Evolutionary conservation across 495 filamentous ascomycete genomes (phyloP).

Genomic region (Podospora didyma): DNA sequence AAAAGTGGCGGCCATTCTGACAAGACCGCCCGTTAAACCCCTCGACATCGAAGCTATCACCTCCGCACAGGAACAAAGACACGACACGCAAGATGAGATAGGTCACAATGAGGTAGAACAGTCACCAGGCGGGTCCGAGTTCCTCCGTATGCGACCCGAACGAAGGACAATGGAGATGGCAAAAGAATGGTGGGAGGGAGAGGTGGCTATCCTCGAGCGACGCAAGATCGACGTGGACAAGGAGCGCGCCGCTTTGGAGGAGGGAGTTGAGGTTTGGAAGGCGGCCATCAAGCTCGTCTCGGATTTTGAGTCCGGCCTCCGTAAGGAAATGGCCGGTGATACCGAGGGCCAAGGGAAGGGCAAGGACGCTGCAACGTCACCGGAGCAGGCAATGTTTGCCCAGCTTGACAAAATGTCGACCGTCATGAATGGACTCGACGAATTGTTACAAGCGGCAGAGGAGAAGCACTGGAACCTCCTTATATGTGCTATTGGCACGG

Average conservation of each 20-base stretch:
- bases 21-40: conserved; percentile 45
- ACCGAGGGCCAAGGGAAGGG: conserved; percentile 22
- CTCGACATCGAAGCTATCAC: conserved; percentile 36
- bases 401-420: conserved; percentile 54
- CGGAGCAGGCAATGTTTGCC: conserved; percentile 33
- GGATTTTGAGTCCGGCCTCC: conserved; percentile 64
- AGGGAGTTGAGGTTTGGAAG: conserved; percentile 79
- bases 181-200: conserved; percentile 67
- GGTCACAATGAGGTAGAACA: conserved; percentile 4
- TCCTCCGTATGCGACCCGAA: conserved; percentile 57
- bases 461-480: conserved; percentile 79
- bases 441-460: conserved; percentile 55
- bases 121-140: conserved; percentile 35
- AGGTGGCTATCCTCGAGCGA: conserved; percentile 53
- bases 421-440: conserved; percentile 56
- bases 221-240: conserved; percentile 57
- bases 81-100: conserved; percentile 4
- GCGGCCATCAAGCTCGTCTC: conserved; percentile 59
- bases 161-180: conserved; percentile 75
- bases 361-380: conserved; percentile 12
- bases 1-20: conserved; percentile 74
- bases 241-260: conserved; percentile 75
- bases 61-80: background rate
- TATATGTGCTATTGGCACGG: conserved; percentile 82
- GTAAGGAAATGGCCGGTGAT: conserved; percentile 46